phyloP scores from a whole-genome alignment of 257 asterid genomes.

The Plectranthus barbatus region DNA sequence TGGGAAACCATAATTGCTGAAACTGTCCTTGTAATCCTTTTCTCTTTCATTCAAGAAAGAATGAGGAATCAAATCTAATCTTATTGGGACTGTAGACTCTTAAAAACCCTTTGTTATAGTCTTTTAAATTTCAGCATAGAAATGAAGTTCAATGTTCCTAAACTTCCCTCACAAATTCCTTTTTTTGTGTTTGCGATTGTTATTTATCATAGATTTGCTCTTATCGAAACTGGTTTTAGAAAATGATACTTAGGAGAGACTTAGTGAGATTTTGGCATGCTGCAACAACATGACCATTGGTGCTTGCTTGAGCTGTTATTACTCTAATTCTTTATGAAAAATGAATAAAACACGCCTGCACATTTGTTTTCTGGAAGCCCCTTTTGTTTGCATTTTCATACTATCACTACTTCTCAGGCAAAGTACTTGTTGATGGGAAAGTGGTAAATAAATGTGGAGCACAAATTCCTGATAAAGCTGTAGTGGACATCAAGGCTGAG shows the following conservation, averaged over 20 bases:
- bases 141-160: neutral
- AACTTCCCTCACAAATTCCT: neutral
- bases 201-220: neutral
- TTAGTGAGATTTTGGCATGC: neutral
- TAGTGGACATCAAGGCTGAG: conserved; percentile 91
- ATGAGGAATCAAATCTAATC: neutral
- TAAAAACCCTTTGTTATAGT: neutral
- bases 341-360: neutral
- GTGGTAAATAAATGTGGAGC: conserved; percentile 86
- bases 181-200: neutral
- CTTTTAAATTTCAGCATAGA: neutral
- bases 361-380: neutral
- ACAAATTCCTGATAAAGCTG: conserved; percentile 69
- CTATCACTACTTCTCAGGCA: conserved; percentile 45
- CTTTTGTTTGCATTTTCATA: conserved; percentile 2
- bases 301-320: neutral
- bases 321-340: neutral
- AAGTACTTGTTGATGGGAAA: conserved; percentile 90
- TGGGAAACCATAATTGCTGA: neutral
- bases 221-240: neutral
- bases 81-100: neutral
- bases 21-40: neutral
- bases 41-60: neutral
- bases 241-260: neutral
- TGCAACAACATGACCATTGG: neutral